Conservation (phyloP, 2,329 filamentous ascomycete genomes). For the Daldinia sp. region DNA sequence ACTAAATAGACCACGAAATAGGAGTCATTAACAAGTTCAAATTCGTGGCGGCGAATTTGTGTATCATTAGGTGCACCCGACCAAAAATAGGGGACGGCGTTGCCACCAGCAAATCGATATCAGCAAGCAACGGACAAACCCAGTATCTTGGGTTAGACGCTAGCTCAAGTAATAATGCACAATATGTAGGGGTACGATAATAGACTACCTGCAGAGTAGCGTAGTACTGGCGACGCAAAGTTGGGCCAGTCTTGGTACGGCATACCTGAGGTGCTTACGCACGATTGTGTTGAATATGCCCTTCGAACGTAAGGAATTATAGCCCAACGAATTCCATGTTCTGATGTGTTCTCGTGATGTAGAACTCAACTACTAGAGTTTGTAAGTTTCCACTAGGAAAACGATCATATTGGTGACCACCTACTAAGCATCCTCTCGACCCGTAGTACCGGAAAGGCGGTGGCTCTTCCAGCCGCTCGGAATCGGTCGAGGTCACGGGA, state of each 20-base stretch:
- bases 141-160: not conserved
- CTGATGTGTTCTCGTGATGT: not conserved
- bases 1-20: not conserved
- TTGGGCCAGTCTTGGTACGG: no score
- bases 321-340: not conserved
- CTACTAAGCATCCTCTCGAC: not conserved
- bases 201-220: not conserved
- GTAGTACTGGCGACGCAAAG: not conserved
- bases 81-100: not conserved
- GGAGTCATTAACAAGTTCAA: not conserved
- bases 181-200: not conserved
- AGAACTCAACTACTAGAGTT: not conserved
- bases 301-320: no score
- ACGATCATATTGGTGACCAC: not conserved
- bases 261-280: no score
- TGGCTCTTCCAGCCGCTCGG: not conserved
- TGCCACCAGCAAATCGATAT: not conserved
- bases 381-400: not conserved
- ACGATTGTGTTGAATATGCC: no score
- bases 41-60: not conserved
- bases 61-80: not conserved
- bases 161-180: not conserved
- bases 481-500: not conserved
- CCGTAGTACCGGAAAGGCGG: not conserved
- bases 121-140: not conserved